A percentile compares a stretch with the other conserved stretches of the same genome.
Evolutionary conservation across 2,329 filamentous ascomycete species (phyloP).

Genomic region (Aspergillus flavus): DNA sequence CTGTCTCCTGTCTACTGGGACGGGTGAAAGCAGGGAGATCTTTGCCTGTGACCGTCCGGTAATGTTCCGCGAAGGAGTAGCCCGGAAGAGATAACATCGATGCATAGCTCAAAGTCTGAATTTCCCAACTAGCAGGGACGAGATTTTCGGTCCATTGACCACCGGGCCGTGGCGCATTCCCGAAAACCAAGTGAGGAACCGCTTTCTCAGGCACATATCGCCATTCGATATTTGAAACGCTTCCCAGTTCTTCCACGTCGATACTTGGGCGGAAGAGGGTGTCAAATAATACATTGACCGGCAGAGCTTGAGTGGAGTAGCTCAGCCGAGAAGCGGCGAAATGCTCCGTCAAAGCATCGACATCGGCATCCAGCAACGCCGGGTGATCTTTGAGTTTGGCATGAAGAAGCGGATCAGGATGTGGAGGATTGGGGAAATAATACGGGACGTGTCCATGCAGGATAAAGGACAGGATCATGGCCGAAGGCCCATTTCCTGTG

Average conservation of each 20-base stretch:
- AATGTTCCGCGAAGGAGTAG: slow-evolving; percentile 59
- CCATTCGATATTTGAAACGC: slow-evolving; percentile 58
- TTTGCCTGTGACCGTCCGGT: slow-evolving; percentile 44
- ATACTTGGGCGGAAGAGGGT: slow-evolving; percentile 61
- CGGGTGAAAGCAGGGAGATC: slow-evolving; percentile 55
- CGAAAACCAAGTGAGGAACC: slow-evolving; percentile 58
- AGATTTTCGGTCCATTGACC: slow-evolving; percentile 64
- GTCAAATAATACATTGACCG: slow-evolving; percentile 62
- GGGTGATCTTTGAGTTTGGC: slow-evolving; percentile 53
- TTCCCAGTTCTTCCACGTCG: slow-evolving; percentile 57
- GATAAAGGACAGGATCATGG: slow-evolving; percentile 64
- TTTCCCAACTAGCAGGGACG: slow-evolving; percentile 55
- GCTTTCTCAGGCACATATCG: slow-evolving; percentile 52
- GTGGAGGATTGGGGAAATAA: slow-evolving; percentile 53
- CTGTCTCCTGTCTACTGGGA: slow-evolving; percentile 57
- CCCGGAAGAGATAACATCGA: slow-evolving; percentile 64
- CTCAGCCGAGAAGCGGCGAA: slow-evolving; percentile 60
- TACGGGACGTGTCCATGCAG: slow-evolving; percentile 63
- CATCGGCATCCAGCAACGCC: slow-evolving; percentile 52
- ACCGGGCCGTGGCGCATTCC: slow-evolving; percentile 53
- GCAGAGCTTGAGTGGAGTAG: slow-evolving; percentile 64
- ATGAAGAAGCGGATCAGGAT: slow-evolving; percentile 61
- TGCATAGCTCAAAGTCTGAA: slow-evolving; percentile 63
- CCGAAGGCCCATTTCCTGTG: slow-evolving; percentile 63
- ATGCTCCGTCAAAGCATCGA: slow-evolving; percentile 56